These are phyloP conservation scores for Sugiyamaella boreocaroliniensis DNA, from an alignment of 805 yeast species.

Conservation along the genomic window DNA sequence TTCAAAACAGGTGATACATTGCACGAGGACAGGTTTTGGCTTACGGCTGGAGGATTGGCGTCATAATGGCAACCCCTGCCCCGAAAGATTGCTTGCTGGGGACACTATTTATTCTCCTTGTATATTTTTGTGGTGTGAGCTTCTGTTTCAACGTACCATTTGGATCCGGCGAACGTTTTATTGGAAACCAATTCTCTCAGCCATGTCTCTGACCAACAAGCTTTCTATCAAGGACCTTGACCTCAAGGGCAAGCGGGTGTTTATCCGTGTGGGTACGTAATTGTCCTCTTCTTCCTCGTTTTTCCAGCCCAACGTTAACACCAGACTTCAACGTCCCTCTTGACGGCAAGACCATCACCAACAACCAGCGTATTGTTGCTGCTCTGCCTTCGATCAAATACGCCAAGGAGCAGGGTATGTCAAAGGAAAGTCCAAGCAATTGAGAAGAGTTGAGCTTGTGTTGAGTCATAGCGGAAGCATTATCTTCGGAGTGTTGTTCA, in stretches of 20 bases:
- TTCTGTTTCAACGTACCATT: neutral
- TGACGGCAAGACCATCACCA: slow-evolving; percentile 94
- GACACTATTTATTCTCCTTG: neutral
- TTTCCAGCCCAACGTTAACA: neutral
- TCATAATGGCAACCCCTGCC: neutral
- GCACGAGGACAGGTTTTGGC: too few species aligned
- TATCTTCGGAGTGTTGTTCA: neutral
- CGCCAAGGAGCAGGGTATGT: slow-evolving; percentile 62
- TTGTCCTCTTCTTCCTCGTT: neutral
- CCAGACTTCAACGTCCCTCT: slow-evolving; percentile 46
- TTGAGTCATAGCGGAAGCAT: neutral
- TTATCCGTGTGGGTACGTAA: slow-evolving; percentile 84
- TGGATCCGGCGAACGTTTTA: neutral
- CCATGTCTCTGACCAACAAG: slow-evolving; percentile 90
- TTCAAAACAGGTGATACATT: too few species aligned
- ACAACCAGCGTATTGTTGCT: slow-evolving; percentile 99
- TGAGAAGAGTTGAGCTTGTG: too few species aligned
- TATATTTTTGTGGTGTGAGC: neutral
- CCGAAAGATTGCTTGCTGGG: neutral
- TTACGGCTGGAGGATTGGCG: neutral
- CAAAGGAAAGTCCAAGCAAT: neutral
- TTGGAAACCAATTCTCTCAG: neutral
- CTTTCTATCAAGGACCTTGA: slow-evolving; percentile 87
- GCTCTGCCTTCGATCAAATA: slow-evolving; percentile 98
- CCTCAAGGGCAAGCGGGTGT: slow-evolving; percentile 87